phyloP scores from a whole-genome alignment of 768 basidiomycete genomes.

The Phaffia tasmanica region DNA sequence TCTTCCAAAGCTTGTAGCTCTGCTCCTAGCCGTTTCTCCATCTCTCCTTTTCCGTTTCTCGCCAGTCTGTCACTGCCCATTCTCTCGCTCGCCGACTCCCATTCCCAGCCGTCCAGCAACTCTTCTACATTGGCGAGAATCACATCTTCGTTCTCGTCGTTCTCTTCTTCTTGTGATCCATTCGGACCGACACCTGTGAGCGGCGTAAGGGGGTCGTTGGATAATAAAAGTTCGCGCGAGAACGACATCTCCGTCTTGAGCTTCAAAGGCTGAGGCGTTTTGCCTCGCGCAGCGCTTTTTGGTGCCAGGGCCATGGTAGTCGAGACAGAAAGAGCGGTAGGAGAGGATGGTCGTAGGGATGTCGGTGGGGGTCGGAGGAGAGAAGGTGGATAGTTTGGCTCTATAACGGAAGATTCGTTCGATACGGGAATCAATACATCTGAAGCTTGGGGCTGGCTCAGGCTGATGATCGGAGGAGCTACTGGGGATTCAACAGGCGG shows the following conservation, averaged over 20 bases:
- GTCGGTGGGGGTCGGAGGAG: too few relatives aligned
- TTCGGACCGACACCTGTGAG: conserved; percentile 39
- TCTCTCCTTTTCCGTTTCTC: conserved; percentile 49
- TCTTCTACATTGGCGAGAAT: conserved; percentile 90
- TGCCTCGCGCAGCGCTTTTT: conserved; percentile 20
- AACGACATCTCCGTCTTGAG: conserved; percentile 30
- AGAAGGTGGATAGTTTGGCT: too few relatives aligned
- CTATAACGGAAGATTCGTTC: too few relatives aligned
- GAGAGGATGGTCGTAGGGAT: not conserved
- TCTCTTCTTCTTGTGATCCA: conserved; percentile 46
- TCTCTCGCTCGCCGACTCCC: conserved; percentile 45
- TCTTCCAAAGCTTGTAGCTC: conserved; percentile 89
- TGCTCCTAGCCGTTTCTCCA: conserved; percentile 76
- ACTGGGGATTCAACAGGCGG: too few relatives aligned
- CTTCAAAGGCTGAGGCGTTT: conserved; percentile 34
- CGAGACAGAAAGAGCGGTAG: conserved; percentile 6
- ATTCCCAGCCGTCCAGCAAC: conserved; percentile 97
- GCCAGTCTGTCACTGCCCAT: conserved; percentile 29
- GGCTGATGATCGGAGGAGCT: too few relatives aligned
- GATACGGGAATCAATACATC: too few relatives aligned
- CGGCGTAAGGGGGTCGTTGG: conserved; percentile 63
- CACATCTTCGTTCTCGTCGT: conserved; percentile 50
- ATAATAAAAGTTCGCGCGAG: conserved; percentile 39
- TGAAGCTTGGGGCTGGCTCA: too few relatives aligned
- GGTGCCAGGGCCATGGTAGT: not conserved